Evolutionary conservation across 352 stramenopile genomes (phyloP).

Genomic region (Pythium oligandrum): DNA sequence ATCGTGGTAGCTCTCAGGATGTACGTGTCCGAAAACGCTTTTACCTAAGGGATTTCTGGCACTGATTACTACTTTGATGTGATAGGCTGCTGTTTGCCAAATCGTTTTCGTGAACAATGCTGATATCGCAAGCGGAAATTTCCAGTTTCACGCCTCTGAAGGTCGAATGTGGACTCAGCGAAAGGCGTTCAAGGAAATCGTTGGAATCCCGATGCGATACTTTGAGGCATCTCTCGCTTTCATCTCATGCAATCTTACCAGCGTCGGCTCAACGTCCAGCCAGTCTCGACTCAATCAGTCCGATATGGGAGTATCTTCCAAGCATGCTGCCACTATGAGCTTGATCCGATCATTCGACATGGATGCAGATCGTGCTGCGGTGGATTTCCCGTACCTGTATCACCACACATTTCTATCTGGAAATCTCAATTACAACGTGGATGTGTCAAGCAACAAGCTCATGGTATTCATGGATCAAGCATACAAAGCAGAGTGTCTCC

Average conservation of each 20-base stretch:
- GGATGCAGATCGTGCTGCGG: conserved; percentile 60
- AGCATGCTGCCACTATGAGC: conserved; percentile 52
- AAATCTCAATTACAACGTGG: conserved; percentile 78
- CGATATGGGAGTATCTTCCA: conserved; percentile 30
- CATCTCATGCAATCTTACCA: conserved; percentile 71
- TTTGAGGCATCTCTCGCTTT: conserved; percentile 85
- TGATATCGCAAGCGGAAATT: conserved; percentile 76
- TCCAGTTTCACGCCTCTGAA: conserved; percentile 61
- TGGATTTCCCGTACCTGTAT: conserved; percentile 83
- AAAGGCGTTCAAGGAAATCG: conserved; percentile 74
- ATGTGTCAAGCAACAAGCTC: conserved; percentile 35
- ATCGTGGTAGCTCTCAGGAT: conserved; percentile 55
- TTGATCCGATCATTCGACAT: conserved; percentile 80
- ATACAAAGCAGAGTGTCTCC: conserved; percentile 66
- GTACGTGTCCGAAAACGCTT: conserved; percentile 27
- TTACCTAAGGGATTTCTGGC: neutral
- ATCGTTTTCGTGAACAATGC: conserved; percentile 86
- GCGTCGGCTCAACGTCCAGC: conserved; percentile 12
- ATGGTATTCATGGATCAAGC: conserved; percentile 54
- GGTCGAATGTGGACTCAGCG: conserved; percentile 68
- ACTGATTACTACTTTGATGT: conserved; percentile 4
- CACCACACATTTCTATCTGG: conserved; percentile 80
- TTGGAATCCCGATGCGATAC: conserved; percentile 75
- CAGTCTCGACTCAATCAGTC: conserved; percentile 23
- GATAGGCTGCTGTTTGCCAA: conserved; percentile 65